These are phyloP conservation scores for Polytrichum commune DNA, from an alignment of 225 moss, liverwort and hornwort genomes.

Conservation along the genomic window DNA sequence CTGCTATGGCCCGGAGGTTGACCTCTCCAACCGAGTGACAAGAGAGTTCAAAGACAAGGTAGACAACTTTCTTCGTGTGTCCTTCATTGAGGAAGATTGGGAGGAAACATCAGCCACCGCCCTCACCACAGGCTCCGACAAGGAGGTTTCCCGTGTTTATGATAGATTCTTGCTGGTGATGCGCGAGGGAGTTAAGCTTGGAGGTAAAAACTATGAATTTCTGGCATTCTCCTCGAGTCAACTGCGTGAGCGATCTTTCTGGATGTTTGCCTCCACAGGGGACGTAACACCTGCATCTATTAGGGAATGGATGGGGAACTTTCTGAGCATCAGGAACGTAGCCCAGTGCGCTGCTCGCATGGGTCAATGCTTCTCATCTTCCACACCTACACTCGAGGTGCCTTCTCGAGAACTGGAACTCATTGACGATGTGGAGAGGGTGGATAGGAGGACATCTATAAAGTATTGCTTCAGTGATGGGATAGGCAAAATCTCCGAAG, in stretches of 20 bases:
- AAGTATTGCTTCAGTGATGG: slow-evolving; percentile 92
- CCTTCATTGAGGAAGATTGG: slow-evolving; percentile 83
- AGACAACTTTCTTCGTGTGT: slow-evolving; percentile 72
- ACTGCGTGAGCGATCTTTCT: slow-evolving; percentile 76
- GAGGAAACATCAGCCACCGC: slow-evolving; percentile 39
- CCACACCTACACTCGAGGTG: slow-evolving; percentile 66
- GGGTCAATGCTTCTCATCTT: slow-evolving; percentile 97
- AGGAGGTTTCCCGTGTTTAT: slow-evolving; percentile 52
- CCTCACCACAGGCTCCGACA: slow-evolving; percentile 33
- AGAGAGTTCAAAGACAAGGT: slow-evolving; percentile 36
- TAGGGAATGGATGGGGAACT: slow-evolving; percentile 86
- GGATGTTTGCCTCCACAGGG: slow-evolving; percentile 75
- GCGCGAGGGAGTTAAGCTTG: slow-evolving; percentile 63
- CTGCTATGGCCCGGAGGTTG: slow-evolving; percentile 76
- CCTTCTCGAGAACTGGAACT: slow-evolving; percentile 59
- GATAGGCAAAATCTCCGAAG: slow-evolving; percentile 83
- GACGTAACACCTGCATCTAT: slow-evolving; percentile 41
- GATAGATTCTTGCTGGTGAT: slow-evolving; percentile 54
- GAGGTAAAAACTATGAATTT: slow-evolving; percentile 62
- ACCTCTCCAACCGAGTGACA: slow-evolving; percentile 73
- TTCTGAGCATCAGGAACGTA: slow-evolving; percentile 79
- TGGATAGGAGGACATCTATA: slow-evolving; percentile 17
- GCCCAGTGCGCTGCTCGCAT: slow-evolving; percentile 94
- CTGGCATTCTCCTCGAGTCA: slow-evolving; percentile 91
- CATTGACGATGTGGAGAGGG: slow-evolving; percentile 63